phyloP scores from a whole-genome alignment of 169 alveolate genomes.

The Toxoplasma gondii region DNA sequence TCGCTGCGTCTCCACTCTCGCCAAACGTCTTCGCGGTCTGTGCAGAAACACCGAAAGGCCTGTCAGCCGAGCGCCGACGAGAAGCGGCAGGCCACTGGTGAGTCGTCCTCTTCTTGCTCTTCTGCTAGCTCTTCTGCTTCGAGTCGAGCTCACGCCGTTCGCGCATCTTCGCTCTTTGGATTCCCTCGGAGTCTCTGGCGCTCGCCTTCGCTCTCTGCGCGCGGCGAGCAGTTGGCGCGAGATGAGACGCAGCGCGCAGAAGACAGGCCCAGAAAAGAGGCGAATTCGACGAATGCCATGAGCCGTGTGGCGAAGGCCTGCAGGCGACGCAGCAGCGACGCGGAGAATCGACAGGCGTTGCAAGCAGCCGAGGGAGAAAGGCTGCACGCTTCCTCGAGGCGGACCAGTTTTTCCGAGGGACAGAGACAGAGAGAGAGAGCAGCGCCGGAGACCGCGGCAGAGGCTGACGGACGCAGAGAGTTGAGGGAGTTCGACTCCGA shows the following conservation, averaged over 20 bases:
- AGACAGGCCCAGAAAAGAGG: background rate
- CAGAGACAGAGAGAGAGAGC: background rate
- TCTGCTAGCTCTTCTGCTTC: background rate
- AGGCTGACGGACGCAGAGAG: background rate
- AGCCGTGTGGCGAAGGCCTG: background rate
- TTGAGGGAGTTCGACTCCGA: background rate
- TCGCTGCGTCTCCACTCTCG: background rate
- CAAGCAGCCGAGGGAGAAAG: background rate
- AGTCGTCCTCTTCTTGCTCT: background rate
- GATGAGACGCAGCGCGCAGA: background rate
- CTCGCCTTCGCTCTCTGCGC: background rate
- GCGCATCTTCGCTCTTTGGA: background rate
- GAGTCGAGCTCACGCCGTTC: background rate
- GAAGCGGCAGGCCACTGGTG: no score
- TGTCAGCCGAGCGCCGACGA: no score
- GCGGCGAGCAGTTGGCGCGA: no score
- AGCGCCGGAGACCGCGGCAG: background rate
- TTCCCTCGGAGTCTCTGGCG: background rate
- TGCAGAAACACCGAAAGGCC: background rate
- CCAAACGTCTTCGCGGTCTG: background rate
- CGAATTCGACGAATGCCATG: background rate
- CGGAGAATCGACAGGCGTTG: background rate
- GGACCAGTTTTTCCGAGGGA: background rate
- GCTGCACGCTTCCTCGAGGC: background rate
- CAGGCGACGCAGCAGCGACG: background rate